A percentile compares a stretch with the other conserved stretches of the same genome.
phyloP scores from a whole-genome alignment of 129 eudicot species.

The Flaveria robusta region DNA sequence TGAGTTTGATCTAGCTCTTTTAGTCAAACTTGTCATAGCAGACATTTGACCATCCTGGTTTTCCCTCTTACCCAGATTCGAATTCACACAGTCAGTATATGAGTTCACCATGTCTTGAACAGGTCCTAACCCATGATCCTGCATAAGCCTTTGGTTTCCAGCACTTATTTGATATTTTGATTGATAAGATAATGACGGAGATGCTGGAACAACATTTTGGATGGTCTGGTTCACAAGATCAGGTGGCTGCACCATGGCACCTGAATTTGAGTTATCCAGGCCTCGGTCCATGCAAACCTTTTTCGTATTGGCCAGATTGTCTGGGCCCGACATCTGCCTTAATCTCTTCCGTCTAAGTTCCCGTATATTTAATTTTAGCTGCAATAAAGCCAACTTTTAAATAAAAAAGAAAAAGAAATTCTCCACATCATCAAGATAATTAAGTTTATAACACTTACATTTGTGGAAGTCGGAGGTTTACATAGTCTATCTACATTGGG shows the following conservation, averaged over 20 bases:
- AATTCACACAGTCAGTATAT: conserved; percentile 46
- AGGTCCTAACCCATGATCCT: conserved; percentile 63
- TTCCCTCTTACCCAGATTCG: conserved; percentile 66
- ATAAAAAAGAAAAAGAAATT: not conserved
- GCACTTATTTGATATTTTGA: conserved; percentile 61
- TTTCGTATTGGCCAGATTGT: conserved; percentile 54
- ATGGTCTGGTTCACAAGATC: conserved; percentile 44
- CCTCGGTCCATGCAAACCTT: conserved; percentile 62
- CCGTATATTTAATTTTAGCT: conserved; percentile 65
- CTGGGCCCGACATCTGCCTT: conserved; percentile 52
- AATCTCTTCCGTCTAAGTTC: conserved; percentile 67
- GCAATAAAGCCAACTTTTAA: conserved; percentile 19
- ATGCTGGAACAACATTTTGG: conserved; percentile 56
- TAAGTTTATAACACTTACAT: conserved; percentile 47
- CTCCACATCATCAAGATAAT: conserved; percentile 2
- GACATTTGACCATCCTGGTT: conserved; percentile 72
- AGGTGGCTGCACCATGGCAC: conserved; percentile 51
- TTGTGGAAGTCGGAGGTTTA: conserved; percentile 44
- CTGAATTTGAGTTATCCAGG: conserved; percentile 60
- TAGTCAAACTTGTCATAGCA: conserved; percentile 49
- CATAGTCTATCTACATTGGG: conserved; percentile 75
- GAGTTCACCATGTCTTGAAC: conserved; percentile 68
- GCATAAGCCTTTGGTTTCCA: conserved; percentile 60
- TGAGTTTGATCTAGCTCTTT: conserved; percentile 62
- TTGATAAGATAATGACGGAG: conserved; percentile 57